These are phyloP conservation scores for Phialophora macrospora DNA, from an alignment of 2,329 filamentous ascomycete species.

Conservation along the genomic window DNA sequence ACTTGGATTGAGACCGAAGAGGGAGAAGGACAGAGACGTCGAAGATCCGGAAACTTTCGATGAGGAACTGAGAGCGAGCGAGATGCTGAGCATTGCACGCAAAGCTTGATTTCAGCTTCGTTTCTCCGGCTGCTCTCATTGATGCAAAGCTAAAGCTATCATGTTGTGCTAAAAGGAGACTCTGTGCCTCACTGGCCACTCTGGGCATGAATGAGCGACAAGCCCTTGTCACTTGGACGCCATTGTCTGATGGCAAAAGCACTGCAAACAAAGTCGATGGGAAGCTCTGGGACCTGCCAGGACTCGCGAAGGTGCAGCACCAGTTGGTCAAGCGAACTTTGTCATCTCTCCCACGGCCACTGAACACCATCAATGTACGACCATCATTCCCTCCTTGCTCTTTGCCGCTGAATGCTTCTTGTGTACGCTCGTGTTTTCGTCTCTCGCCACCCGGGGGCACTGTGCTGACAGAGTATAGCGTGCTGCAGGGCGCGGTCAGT, in stretches of 20 bases:
- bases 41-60: conserved; percentile 38
- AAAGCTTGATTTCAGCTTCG: conserved; percentile 26
- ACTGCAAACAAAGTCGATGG: background rate
- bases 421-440: background rate
- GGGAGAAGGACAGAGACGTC: conserved; percentile 45
- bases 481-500: conserved; percentile 14
- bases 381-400: background rate
- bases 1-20: conserved; percentile 62
- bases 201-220: background rate
- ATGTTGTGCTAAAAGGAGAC: background rate
- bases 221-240: background rate
- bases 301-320: background rate
- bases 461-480: conserved; percentile 11
- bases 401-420: background rate
- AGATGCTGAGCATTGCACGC: conserved; percentile 34
- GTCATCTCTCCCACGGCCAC: background rate
- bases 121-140: conserved; percentile 5
- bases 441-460: background rate
- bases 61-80: conserved; percentile 34
- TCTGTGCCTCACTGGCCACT: background rate
- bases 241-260: background rate
- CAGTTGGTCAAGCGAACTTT: background rate
- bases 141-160: conserved; percentile 10
- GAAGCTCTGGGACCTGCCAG: background rate
- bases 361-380: background rate